These are phyloP conservation scores for Silene coronaria DNA, from an alignment of 179 eudicot genomes.

Conservation along the genomic window DNA sequence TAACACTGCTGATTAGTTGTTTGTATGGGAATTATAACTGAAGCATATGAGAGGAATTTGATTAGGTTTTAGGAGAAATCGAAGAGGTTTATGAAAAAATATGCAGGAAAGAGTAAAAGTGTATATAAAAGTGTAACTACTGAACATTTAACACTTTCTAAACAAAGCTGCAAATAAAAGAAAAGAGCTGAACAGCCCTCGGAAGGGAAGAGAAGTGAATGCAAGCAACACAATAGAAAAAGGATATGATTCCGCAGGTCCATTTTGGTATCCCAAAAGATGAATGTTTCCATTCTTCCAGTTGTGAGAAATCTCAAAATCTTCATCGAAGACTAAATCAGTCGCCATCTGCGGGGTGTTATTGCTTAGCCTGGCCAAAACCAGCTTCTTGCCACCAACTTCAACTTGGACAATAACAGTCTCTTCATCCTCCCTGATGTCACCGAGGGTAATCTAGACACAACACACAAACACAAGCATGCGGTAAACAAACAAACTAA, in stretches of 20 bases:
- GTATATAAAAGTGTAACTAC: too few species aligned
- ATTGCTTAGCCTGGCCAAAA: conserved; percentile 48
- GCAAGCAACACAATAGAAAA: background rate
- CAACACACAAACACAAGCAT: background rate
- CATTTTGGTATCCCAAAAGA: conserved; percentile 49
- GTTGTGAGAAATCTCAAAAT: conserved; percentile 70
- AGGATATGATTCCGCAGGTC: conserved; percentile 31
- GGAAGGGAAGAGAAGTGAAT: background rate
- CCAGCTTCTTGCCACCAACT: conserved; percentile 34
- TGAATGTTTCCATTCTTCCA: conserved; percentile 62
- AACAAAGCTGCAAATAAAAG: background rate
- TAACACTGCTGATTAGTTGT: too few species aligned
- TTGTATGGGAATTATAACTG: too few species aligned
- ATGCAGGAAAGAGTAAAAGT: too few species aligned
- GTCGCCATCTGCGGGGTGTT: conserved; percentile 44
- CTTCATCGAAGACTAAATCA: conserved; percentile 65
- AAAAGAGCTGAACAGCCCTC: background rate
- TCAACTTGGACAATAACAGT: conserved; percentile 34
- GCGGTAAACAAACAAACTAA: background rate
- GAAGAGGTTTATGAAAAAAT: too few species aligned
- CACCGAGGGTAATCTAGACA: conserved; percentile 57
- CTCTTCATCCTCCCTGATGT: conserved; percentile 43
- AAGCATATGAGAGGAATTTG: too few species aligned
- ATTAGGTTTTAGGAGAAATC: too few species aligned
- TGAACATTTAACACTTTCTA: background rate